Conservation (phyloP, 2,329 filamentous ascomycete species). For the Xylariaceae sp. region DNA sequence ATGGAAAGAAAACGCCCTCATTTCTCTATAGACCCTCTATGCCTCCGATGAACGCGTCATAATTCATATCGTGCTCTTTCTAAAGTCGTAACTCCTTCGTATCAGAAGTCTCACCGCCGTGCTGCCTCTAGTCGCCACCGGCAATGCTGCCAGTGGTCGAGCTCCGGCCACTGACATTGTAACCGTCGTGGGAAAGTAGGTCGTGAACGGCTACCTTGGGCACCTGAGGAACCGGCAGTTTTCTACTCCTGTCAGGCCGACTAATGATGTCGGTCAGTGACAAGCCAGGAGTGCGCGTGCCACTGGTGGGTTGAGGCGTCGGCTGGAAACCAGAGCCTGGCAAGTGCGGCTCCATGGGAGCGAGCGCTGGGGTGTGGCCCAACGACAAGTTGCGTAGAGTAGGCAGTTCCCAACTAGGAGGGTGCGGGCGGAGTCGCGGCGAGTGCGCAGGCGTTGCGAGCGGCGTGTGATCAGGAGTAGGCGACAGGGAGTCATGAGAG, state of each 20-base stretch:
- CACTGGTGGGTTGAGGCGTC: conserved; percentile 34
- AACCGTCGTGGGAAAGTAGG: conserved; percentile 61
- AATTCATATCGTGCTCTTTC: conserved; percentile 27
- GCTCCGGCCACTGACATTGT: conserved; percentile 68
- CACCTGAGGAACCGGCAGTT: conserved; percentile 85
- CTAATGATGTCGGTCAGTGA: conserved; percentile 91
- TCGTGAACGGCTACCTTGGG: conserved; percentile 86
- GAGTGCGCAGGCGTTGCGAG: conserved; percentile 93
- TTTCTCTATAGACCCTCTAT: conserved; percentile 32
- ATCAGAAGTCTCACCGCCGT: conserved; percentile 34
- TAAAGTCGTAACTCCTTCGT: conserved; percentile 8
- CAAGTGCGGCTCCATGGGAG: conserved; percentile 54
- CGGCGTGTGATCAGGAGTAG: conserved; percentile 97
- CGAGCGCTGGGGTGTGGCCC: conserved; percentile 51
- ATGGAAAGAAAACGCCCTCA: conserved; percentile 23
- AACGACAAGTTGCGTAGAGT: conserved; percentile 65
- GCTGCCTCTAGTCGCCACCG: conserved; percentile 61
- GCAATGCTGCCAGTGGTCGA: conserved; percentile 74
- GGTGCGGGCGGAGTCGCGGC: conserved; percentile 77
- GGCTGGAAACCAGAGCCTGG: conserved; percentile 41
- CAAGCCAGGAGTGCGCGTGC: conserved; percentile 56
- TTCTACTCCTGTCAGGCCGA: conserved; percentile 77
- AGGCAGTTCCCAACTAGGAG: conserved; percentile 69
- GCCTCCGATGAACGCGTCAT: conserved; percentile 25
- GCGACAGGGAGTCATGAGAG: conserved; percentile 90